Base-by-base conservation (phyloP, 176 grass and related monocot species). In the Carex kokanica region DNA sequence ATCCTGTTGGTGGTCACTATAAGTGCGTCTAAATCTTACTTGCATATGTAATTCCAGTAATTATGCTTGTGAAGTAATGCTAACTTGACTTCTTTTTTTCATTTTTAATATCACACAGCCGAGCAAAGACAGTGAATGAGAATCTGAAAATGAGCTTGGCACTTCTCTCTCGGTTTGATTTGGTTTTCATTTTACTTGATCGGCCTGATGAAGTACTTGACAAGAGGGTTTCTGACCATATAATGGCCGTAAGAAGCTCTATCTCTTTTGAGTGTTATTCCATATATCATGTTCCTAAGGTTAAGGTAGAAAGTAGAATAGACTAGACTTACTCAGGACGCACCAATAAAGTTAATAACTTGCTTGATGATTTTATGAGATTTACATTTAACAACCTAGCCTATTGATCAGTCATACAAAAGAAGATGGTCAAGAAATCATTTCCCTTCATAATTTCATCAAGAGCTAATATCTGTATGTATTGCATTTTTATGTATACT, bases 1-100 rank as follows among this genome's bases (percentile, higher is more conserved):
- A 98, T 88, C 95, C 95, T 86, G 89, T 94, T 67, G 92, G 92
- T 64, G 95, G 95, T 86, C 95, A 98, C 83, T 98, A 98, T 80
- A 85, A 95, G 95, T 93, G 83, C 32, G 95, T 97, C 78, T 86
- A 88, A 82, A 5, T 63, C 89, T 85, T 84, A 63, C 88, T 87
- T 82, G 32, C 61, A 62, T 72, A 58, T 64, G 13, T 83, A 59
- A 82, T 82, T 31, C 8, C 56, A 40, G 29, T 74, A 81, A 27
- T 6, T 78, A 62, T 43, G 40, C 36, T 65, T 82, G 23, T 49
- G 47, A 15, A 75, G 12, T 54, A 75, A 75, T 75, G 43, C 6
- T 81, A 21, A 21, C 24, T 62, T 1, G 4, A 55, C 69, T n/a
- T 83, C 4, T 57, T 31, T 80, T 24, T 86, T 80, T 69, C 3